Conservation (phyloP, 176 grass and related monocot species). For the Cenchrus fungigraminus region DNA sequence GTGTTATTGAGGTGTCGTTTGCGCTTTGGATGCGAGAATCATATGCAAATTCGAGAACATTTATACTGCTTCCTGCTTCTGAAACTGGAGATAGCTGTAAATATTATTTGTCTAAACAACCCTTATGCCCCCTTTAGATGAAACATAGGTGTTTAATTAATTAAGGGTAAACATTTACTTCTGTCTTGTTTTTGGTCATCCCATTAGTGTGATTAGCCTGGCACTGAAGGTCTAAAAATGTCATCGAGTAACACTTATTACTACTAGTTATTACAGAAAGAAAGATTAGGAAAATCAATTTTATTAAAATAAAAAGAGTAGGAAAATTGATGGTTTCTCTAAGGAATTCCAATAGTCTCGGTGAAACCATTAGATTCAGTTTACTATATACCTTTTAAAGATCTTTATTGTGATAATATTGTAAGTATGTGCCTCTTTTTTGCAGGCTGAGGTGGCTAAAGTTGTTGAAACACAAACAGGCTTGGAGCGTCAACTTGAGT, state of each 20-base stretch:
- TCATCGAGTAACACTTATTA: background rate
- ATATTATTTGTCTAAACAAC: background rate
- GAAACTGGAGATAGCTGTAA: background rate
- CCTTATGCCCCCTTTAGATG: background rate
- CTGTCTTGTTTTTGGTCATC: background rate
- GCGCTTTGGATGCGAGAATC: background rate
- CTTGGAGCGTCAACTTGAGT: slow-evolving; percentile 92
- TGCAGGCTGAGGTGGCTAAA: slow-evolving; percentile 97
- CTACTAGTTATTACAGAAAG: slow-evolving; percentile 4
- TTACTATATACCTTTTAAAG: background rate
- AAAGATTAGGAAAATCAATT: background rate
- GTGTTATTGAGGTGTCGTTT: background rate
- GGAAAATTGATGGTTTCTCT: background rate
- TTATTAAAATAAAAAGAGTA: background rate
- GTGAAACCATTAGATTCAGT: slow-evolving; percentile 9
- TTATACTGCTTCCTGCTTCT: background rate
- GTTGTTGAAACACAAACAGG: slow-evolving; percentile 97
- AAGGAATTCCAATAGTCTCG: background rate
- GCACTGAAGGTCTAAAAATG: background rate
- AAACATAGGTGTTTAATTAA: background rate
- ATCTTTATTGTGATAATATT: background rate
- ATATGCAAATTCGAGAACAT: background rate
- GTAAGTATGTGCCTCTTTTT: slow-evolving; percentile 11
- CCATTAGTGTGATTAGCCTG: background rate
- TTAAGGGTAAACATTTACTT: background rate